Evolutionary conservation across 495 filamentous ascomycete genomes (phyloP).

Genomic region (Oidiodendron maius): DNA sequence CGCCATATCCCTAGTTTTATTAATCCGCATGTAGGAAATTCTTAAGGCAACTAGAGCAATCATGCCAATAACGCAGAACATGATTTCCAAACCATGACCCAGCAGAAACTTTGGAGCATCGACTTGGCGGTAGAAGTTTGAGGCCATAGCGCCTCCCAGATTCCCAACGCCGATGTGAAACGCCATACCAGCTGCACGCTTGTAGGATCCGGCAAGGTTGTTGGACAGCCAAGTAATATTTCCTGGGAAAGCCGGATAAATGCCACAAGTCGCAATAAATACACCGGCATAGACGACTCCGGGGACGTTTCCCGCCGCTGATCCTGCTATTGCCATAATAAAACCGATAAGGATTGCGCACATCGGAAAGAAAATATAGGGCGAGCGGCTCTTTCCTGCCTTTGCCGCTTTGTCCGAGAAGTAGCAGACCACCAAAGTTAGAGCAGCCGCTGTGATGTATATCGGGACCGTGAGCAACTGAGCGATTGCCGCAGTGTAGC

Average conservation of each 20-base stretch:
- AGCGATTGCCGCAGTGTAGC: constrained; percentile 56
- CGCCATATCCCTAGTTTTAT: constrained; percentile 49
- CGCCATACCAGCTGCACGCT: constrained; percentile 68
- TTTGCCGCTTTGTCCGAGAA: constrained; percentile 54
- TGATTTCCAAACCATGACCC: constrained; percentile 65
- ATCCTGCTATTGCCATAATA: constrained; percentile 43
- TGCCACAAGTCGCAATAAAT: constrained; percentile 62
- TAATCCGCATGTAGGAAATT: constrained; percentile 52
- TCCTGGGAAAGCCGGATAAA: constrained; percentile 57
- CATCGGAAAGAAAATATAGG: constrained; percentile 58
- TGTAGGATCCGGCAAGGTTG: constrained; percentile 66
- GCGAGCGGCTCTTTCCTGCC: constrained; percentile 34
- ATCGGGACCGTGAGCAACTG: constrained; percentile 69
- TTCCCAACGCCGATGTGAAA: constrained; percentile 72
- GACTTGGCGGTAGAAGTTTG: constrained; percentile 65
- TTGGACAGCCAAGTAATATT: constrained; percentile 67
- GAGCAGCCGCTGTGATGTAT: constrained; percentile 48
- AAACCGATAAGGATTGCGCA: constrained; percentile 60
- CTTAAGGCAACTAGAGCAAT: constrained; percentile 50
- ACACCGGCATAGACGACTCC: constrained; percentile 68
- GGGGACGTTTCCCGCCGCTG: constrained; percentile 40
- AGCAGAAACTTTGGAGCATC: constrained; percentile 61
- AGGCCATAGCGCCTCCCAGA: constrained; percentile 66
- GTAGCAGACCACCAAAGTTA: constrained; percentile 53
- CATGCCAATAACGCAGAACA: constrained; percentile 57